Evolutionary conservation across 208 protist species (phyloP), one percentile per base, ranked within the genome.

Genomic region (Crithidia brevicula): DNA sequence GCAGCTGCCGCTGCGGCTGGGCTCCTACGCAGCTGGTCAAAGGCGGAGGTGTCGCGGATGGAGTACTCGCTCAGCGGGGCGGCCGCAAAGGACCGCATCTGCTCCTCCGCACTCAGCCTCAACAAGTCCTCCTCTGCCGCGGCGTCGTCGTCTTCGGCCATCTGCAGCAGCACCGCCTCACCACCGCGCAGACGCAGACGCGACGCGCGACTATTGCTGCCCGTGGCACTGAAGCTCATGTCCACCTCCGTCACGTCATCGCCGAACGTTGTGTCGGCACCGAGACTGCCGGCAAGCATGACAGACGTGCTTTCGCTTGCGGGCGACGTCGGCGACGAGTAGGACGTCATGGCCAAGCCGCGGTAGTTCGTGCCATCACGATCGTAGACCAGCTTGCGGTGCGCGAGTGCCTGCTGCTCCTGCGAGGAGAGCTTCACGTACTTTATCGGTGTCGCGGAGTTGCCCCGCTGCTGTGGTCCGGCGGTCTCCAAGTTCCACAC

Each of bases 351-450:
- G 46, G 49, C 59, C 11, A 83, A 82, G 49, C 79, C 79, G 70
- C 74, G 78, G 77, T 96, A 88, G 52, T 87, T 77, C 0, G 86
- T 96, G 49, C 88, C 89, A 31, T 91, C 76, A 7, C 59, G 59
- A 63, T 93, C 83, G 43, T 79, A 79, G 25, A 85, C 46, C 0
- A 95, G 54, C 67, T 94, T 94, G 33, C 88, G 80, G 42, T 79
- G 91, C 59, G 92, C 58, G 49, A 94, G 70, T 16, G 72, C 65
- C 71, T 86, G 82, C 75, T 96, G 86, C 74, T 96, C 87, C 30
- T 73, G 67, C 30, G 74, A 71, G 4, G 67, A 79, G 1, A 94
- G 69, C 45, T 79, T 75, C 30, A 92, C 81, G 62, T 88, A 96
- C 70, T 79, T 79, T 6, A 38, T 76, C 25, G 33, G 20, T 65